phyloP scores from a whole-genome alignment of 129 eudicot genomes.

The Helianthus annuus region DNA sequence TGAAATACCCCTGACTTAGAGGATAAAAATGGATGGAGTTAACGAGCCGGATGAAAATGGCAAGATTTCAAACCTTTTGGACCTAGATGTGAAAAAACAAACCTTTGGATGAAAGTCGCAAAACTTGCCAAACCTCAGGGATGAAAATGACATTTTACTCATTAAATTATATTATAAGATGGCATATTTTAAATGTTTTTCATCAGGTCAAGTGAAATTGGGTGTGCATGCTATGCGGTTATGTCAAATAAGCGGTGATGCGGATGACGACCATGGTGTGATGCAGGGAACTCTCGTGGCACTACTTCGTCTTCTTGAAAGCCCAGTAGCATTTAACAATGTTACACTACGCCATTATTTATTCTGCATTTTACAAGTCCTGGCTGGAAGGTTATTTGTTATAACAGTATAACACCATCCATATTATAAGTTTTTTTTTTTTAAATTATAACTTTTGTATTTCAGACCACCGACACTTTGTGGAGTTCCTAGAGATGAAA shows the following conservation, averaged over 20 bases:
- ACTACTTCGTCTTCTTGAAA: constrained; percentile 81
- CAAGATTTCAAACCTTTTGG: no score
- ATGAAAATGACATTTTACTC: no score
- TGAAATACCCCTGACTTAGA: no score
- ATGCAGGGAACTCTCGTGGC: constrained; percentile 81
- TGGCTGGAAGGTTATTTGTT: constrained; percentile 82
- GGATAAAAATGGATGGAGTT: no score
- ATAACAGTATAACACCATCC: constrained; percentile 22
- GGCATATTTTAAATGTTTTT: neutral
- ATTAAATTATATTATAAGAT: neutral
- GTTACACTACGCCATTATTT: constrained; percentile 80
- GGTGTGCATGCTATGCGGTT: constrained; percentile 75
- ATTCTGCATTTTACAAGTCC: constrained; percentile 92
- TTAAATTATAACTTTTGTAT: constrained; percentile 1
- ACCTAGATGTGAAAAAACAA: no score
- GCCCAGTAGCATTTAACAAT: constrained; percentile 70
- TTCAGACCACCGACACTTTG: constrained; percentile 90
- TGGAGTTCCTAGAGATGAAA: constrained; percentile 92
- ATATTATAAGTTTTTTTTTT: neutral
- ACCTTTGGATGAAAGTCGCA: no score
- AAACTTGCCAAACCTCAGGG: no score
- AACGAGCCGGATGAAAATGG: no score
- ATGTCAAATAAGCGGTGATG: constrained; percentile 67
- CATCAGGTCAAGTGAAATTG: constrained; percentile 82
- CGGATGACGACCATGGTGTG: constrained; percentile 52